Evolutionary conservation across 345 rosid genomes (phyloP).

Genomic region (Hirschfeldia incana): DNA sequence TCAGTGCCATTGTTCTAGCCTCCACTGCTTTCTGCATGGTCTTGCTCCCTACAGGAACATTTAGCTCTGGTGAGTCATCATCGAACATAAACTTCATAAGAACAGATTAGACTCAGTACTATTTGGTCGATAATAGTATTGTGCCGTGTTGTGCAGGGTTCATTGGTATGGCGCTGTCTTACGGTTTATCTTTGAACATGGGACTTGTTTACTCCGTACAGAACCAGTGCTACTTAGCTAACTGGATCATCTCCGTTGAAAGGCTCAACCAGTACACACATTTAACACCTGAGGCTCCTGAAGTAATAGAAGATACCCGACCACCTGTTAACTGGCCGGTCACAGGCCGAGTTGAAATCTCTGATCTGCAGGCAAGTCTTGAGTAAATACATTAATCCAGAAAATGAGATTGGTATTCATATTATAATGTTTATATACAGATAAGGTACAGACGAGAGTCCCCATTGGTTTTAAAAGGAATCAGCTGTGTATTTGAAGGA

Average conservation of each 20-base stretch:
- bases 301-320: slow-evolving; percentile 65
- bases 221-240: slow-evolving; percentile 82
- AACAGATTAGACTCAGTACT: background rate
- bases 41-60: slow-evolving; percentile 88
- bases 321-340: slow-evolving; percentile 84
- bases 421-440: slow-evolving; percentile 41
- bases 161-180: slow-evolving; percentile 96
- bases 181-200: slow-evolving; percentile 82
- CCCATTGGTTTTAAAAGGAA: slow-evolving; percentile 75
- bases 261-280: slow-evolving; percentile 93
- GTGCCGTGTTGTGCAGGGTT: slow-evolving; percentile 57
- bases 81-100: background rate
- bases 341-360: slow-evolving; percentile 78
- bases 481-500: slow-evolving; percentile 84
- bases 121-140: background rate
- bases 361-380: slow-evolving; percentile 66
- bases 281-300: slow-evolving; percentile 86
- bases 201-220: slow-evolving; percentile 78
- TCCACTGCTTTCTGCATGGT: slow-evolving; percentile 93
- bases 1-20: slow-evolving; percentile 73
- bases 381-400: background rate
- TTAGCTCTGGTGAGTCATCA: slow-evolving; percentile 80
- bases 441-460: slow-evolving; percentile 70
- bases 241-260: slow-evolving; percentile 90
- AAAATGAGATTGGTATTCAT: background rate